Base-by-base conservation (phyloP, 495 filamentous ascomycete genomes). In the Annulohypoxylon moriforme region DNA sequence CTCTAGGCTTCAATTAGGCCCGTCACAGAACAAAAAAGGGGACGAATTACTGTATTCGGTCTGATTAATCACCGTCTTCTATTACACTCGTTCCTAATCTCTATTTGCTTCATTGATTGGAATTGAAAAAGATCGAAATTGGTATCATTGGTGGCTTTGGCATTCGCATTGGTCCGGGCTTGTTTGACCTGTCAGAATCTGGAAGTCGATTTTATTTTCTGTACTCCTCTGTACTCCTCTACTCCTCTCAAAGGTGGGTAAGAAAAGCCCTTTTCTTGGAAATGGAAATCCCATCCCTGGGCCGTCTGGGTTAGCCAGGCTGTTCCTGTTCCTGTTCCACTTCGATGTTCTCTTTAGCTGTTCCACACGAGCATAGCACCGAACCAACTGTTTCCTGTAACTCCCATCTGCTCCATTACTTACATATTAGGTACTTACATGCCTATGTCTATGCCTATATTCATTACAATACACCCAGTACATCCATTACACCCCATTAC, bases 171-270 rank as follows among this genome's bases (percentile, higher is more conserved):
- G 33, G 47, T 60, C 53, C 52, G 55, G 60, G 60, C 60, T 64
- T 64, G 49, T 72, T 62, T 14, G 29, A 59, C 49, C 40, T 52
- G 63, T 46, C 36, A 67, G 57, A 63, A 63, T 66, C 42, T 71
- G 25, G 38, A 44, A 55, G 25, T 59, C 16, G 61, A 40, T 57
- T 24, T 56, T 61, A 33, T 33, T 33, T 34, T 33, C 50, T 53
- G 50, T 53, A 53, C 50, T 18, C 10, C 18, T 63, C 38, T 29
- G 27, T 29, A 29, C 27, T 29, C 27, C 27, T 29, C 50, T 42
- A 60, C 57, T 61, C 13, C 55, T 47, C 24, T 53, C 22, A 6
- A 25, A 69, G 59, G 67, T 63, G 31, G 60, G 67, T 64, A 64
- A 44, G 24, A 13, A 49, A 49, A 22, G 36, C 34, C 6, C 27